Evolutionary conservation across 2,329 filamentous ascomycete genomes (phyloP), one percentile per base, ranked within the genome.

Genomic region (Plenodomus tracheiphilus): DNA sequence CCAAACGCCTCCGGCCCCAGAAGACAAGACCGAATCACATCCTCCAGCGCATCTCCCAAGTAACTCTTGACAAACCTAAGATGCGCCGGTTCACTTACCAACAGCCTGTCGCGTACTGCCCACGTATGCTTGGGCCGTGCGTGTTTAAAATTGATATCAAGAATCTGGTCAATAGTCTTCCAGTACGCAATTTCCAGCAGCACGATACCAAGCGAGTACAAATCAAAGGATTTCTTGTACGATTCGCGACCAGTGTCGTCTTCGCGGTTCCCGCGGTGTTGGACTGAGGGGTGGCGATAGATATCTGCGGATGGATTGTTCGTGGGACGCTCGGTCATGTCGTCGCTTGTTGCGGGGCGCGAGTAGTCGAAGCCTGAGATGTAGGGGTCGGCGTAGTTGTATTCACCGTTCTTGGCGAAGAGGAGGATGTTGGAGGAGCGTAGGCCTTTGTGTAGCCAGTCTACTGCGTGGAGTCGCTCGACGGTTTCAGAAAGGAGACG

Each of bases 391-490:
- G 57, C 53, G 46, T 74, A 75, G 48, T 77, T 69, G 36, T 78
- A 66, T 7, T 57, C 54, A 3, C 40, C 39, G 2, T 50, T 16
- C 13, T 2, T 20, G 17, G 68, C 68, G 59, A 81, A 81, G 62
- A 83, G 81, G 10, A 84, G 61, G 22, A 84, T 73, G 58, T 81
- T 83, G 46, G 79, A 70, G 48, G 75, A 78, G 11, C 80, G 77
- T 4, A 84, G 70, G n/a, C 79, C 80, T 56, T 84, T 84, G 70
- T 83, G 81, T 5, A 84, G 72, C 81, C 80, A 83, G 51, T 81
- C 77, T 1, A 82, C 79, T 2, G 78, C 75, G 57, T 83, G 81
- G 0, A 83, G 72, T 46, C 81, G 81, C 39, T 83, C 67, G 2
- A 85, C 63, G 16, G 77, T 82, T 57, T 80, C 78, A 47, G 78